These are phyloP conservation scores for Didymella glomerata DNA, from an alignment of 2,329 filamentous ascomycete species.

Conservation along the genomic window DNA sequence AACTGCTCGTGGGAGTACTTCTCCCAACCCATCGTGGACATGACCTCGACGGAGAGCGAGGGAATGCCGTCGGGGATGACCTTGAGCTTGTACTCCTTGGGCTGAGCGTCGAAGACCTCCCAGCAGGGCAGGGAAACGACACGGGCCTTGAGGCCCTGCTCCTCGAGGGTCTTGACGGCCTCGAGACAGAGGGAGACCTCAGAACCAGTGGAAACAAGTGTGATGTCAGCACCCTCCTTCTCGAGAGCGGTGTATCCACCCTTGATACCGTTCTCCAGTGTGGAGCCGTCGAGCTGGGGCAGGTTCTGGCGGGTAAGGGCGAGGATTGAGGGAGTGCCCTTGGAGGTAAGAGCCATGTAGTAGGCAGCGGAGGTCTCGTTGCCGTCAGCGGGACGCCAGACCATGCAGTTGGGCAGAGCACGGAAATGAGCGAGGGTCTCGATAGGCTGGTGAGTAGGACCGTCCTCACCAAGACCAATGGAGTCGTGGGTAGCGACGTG, in stretches of 20 bases:
- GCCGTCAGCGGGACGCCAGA: conserved; percentile 97
- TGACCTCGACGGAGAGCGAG: conserved; percentile 91
- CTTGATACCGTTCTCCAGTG: conserved; percentile 88
- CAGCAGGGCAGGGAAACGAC: conserved; percentile 96
- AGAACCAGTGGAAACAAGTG: conserved; percentile 92
- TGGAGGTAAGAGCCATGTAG: conserved; percentile 91
- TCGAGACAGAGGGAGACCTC: conserved; percentile 95
- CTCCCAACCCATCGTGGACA: conserved; percentile 98
- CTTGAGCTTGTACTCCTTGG: conserved; percentile 92
- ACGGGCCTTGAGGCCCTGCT: conserved; percentile 86
- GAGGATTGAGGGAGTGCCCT: conserved; percentile 89
- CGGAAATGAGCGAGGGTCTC: conserved; percentile 99
- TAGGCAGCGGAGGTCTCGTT: conserved; percentile 99
- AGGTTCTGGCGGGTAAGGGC: conserved; percentile 98
- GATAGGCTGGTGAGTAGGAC: conserved; percentile 98
- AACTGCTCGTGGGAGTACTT: conserved; percentile 99
- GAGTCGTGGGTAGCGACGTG: conserved; percentile 99
- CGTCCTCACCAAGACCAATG: conserved; percentile 98
- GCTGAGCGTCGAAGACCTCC: conserved; percentile 93
- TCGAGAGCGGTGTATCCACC: conserved; percentile 93
- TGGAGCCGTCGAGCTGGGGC: conserved; percentile 94
- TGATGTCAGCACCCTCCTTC: conserved; percentile 82
- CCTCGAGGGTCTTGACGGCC: conserved; percentile 87
- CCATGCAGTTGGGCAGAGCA: conserved; percentile 98
- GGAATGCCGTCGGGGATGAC: conserved; percentile 95